Evolutionary conservation across 169 alveolate species (phyloP), one percentile per base, ranked within the genome.

Genomic region (Plasmodium chabaudi): DNA sequence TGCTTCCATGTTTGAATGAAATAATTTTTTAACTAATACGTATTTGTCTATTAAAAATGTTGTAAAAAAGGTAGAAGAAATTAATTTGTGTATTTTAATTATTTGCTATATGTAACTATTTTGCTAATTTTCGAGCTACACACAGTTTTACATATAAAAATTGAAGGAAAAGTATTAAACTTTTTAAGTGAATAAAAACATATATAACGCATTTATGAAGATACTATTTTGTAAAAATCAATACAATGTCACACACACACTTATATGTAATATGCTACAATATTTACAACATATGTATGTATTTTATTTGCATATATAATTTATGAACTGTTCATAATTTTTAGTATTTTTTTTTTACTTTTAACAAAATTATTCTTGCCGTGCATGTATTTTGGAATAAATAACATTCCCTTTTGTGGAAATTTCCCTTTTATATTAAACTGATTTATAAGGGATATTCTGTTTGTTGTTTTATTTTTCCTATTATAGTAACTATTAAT

Each of bases 1-100:
- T 3, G 86, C 59, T 46, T 79, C 89, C 89, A 79, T 79, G 49
- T 1, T 79, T 12, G 71, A 60, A 23, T 79, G 82, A 67, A 67
- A 53, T 5, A 61, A 9, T 21, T 68, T 79, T 44, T 34, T 70
- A 25, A 55, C 17, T 23, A 61, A 9, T 19, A 46, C 21, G 72
- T 65, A 34, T 79, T 59, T 67, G 61, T 42, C 89, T 56, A 19
- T 67, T 51, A 5, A 57, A 53, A 15, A 10, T 19, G 21, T 12
- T 19, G 42, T 10, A 47, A 53, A 17, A 42, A 27, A 59, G 46
- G 17, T n/a, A 44, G 9, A 59, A 73, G 27, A 0, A 71, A 71
- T 21, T 23, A 47, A 53, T 25, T 17, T 27, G 3, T 6, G 19
- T 0, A 57, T n/a, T 15, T 57, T n/a, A 15, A 0, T 9, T n/a